Conservation (phyloP, 2,329 filamentous ascomycete genomes). For the Exophiala sideris region DNA sequence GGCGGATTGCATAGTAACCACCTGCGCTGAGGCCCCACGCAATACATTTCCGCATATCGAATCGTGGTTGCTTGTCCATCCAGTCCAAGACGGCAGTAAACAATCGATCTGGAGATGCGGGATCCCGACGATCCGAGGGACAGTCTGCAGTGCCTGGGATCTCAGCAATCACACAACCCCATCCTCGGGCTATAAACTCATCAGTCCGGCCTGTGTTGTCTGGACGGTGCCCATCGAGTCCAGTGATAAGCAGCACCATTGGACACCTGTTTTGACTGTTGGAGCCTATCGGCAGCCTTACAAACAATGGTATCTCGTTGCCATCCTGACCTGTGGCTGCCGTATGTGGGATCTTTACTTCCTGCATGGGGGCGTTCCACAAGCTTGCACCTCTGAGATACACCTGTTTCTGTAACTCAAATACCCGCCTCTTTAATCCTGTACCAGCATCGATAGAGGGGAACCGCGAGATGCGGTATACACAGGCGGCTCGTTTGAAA, state of each 20-base stretch:
- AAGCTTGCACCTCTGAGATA: constrained; percentile 56
- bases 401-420: constrained; percentile 61
- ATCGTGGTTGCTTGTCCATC: constrained; percentile 49
- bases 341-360: constrained; percentile 40
- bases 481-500: constrained; percentile 67
- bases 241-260: constrained; percentile 57
- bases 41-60: constrained; percentile 57
- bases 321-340: constrained; percentile 35
- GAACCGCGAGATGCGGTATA: constrained; percentile 70
- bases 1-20: constrained; percentile 65
- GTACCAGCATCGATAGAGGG: constrained; percentile 40
- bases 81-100: constrained; percentile 62
- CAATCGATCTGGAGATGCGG: constrained; percentile 56
- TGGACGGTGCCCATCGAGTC: constrained; percentile 61
- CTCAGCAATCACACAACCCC: constrained; percentile 61
- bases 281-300: constrained; percentile 35
- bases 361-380: constrained; percentile 47
- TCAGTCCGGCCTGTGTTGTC: constrained; percentile 60
- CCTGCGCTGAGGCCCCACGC: constrained; percentile 65
- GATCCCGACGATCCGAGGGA: constrained; percentile 61
- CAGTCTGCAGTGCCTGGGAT: constrained; percentile 67
- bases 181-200: constrained; percentile 61
- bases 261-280: constrained; percentile 38
- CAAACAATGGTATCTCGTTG: constrained; percentile 38
- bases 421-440: constrained; percentile 58